These are phyloP conservation scores for Moesziomyces antarcticus DNA, from an alignment of 1,284 basidiomycete genomes.

Conservation along the genomic window DNA sequence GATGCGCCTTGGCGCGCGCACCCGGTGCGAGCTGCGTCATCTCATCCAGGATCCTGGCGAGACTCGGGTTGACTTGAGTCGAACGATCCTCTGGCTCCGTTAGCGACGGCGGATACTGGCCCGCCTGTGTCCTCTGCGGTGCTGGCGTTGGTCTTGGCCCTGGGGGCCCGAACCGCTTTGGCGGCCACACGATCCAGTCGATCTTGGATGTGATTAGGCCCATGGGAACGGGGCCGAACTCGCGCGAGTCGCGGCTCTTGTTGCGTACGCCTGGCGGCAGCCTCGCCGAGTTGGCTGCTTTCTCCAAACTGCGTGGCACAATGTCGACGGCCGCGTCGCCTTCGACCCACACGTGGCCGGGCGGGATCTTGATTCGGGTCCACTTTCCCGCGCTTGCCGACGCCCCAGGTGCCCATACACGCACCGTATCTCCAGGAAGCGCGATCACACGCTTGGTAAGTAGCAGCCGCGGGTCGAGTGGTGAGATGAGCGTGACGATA, in stretches of 20 bases:
- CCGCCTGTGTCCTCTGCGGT: background rate
- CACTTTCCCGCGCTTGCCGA: slow-evolving; percentile 22
- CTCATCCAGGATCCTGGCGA: slow-evolving; percentile 39
- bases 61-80: slow-evolving; percentile 44
- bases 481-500: slow-evolving; percentile 72
- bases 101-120: slow-evolving; percentile 19
- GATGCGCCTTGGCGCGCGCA: slow-evolving; percentile 29
- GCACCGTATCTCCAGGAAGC: slow-evolving; percentile 71
- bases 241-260: slow-evolving; percentile 69
- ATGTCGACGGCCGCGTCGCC: slow-evolving; percentile 70
- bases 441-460: slow-evolving; percentile 73
- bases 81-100: slow-evolving; percentile 7
- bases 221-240: slow-evolving; percentile 72
- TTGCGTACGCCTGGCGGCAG: slow-evolving; percentile 1
- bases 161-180: slow-evolving; percentile 48
- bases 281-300: slow-evolving; percentile 19
- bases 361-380: slow-evolving; percentile 53
- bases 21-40: slow-evolving; percentile 16
- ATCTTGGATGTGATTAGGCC: slow-evolving; percentile 69
- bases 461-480: slow-evolving; percentile 69
- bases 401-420: slow-evolving; percentile 56
- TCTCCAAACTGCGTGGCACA: slow-evolving; percentile 20
- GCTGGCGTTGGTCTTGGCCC: slow-evolving; percentile 22
- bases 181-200: slow-evolving; percentile 70
- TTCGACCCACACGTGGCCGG: slow-evolving; percentile 71